Evolutionary conservation across 1,139 yeast genomes (phyloP), one percentile per base, ranked within the genome.

Genomic region (Pichia norvegensis): DNA sequence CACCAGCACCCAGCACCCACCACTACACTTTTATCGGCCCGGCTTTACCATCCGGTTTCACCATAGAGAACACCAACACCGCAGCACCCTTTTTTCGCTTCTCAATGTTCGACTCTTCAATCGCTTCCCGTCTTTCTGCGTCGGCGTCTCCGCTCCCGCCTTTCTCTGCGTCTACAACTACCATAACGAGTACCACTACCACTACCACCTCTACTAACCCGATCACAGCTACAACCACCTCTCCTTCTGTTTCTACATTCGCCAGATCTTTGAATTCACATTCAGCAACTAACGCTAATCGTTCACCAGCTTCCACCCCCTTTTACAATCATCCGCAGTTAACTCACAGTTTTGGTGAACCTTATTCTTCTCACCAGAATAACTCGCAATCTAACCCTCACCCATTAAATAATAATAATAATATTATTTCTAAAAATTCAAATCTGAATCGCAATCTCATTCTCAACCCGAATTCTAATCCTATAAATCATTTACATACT

Each of bases 401-500:
- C 7, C 17, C 22, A 17, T 19, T 10, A 20, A 31, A 31, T 3
- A 16, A 16, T 31, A 16, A 8, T 31, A 14, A 27, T 13, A 27
- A 27, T 27, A 27, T 13, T 3, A 27, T 6, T 27, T 13, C 6
- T 4, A 27, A 27, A 10, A 27, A 27, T 31, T 16, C 35, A 16
- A 31, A 16, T 31, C 14, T 31, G 33, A 29, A 29, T 16, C 20
- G n/a, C n/a, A 4, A 27, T 27, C 31, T 10, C 31, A 27, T 13
- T 27, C 31, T 27, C 31, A 23, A 23, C 25, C 25, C 9, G 25
- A 23, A 23, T 9, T 9, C 9, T 9, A 27, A 27, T 27, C 13
- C n/a, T 38, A 47, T 22, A 48, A 48, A 38, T 41, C 45, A 4
- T 33, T 48, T 6, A 41, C 45, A 14, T 45, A 27, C 31, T 27